phyloP scores from a whole-genome alignment of 345 rosid genomes.

The Trapa bicornis region DNA sequence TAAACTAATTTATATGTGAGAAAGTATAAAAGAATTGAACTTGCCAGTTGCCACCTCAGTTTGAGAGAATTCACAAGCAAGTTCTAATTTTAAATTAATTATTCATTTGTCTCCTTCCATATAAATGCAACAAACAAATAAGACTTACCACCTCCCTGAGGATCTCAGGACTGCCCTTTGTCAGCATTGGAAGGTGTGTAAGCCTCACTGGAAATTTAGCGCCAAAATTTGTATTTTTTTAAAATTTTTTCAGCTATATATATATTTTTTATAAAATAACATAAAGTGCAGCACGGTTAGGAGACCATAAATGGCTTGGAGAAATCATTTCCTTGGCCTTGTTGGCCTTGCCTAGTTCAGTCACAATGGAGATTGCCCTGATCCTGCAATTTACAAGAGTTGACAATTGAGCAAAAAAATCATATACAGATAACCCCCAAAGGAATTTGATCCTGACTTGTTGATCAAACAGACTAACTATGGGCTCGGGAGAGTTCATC shows the following conservation, averaged over 20 bases:
- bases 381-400: constrained; percentile 41
- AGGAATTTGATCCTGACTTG: not conserved
- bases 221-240: too few species aligned
- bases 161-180: not conserved
- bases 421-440: not conserved
- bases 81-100: too few species aligned
- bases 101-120: too few species aligned
- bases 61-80: too few species aligned
- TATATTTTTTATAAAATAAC: too few species aligned
- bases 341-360: constrained; percentile 43
- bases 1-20: too few species aligned
- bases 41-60: too few species aligned
- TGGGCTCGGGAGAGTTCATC: not conserved
- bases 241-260: too few species aligned
- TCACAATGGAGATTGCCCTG: constrained; percentile 50
- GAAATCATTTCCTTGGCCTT: constrained; percentile 39
- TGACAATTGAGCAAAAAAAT: not conserved
- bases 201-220: too few species aligned
- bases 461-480: not conserved
- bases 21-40: too few species aligned
- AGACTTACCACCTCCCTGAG: not conserved
- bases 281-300: not conserved
- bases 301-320: constrained; percentile 17
- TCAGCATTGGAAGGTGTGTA: too few species aligned
- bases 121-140: too few species aligned